Percentiles rank a stretch among this genome's conserved stretches.
These are phyloP conservation scores for Hygrocybe coccinea DNA, from an alignment of 768 basidiomycete species.

Conservation along the genomic window DNA sequence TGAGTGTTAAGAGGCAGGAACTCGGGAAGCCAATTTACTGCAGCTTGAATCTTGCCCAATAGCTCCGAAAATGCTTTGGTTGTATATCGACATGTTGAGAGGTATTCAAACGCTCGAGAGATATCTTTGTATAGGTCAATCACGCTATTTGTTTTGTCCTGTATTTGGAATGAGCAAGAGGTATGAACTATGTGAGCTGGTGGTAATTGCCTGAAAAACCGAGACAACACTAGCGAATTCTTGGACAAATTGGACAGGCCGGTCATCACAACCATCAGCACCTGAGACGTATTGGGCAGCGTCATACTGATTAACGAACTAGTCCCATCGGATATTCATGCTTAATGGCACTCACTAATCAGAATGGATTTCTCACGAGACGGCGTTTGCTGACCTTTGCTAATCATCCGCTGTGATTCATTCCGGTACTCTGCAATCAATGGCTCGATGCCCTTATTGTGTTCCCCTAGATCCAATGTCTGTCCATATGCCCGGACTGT, in stretches of 20 bases:
- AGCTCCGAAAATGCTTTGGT: constrained; percentile 77
- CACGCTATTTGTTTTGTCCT: constrained; percentile 93
- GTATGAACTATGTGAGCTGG: constrained; percentile 1
- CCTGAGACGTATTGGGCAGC: constrained; percentile 66
- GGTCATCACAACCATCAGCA: constrained; percentile 74
- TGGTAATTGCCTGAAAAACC: constrained; percentile 63
- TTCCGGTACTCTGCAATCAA: constrained; percentile 92
- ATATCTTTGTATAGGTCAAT: constrained; percentile 91
- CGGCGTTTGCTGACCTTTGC: constrained; percentile 58
- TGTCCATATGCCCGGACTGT: constrained; percentile 97
- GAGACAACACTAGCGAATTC: constrained; percentile 94
- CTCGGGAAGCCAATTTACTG: constrained; percentile 45
- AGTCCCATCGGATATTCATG: constrained; percentile 95
- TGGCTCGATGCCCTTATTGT: constrained; percentile 88
- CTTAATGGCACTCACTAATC: constrained; percentile 45
- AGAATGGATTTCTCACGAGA: neutral
- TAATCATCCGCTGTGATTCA: constrained; percentile 90
- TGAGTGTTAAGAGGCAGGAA: neutral
- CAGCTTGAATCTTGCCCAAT: constrained; percentile 75
- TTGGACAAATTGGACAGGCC: constrained; percentile 89
- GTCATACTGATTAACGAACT: constrained; percentile 93
- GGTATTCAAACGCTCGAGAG: constrained; percentile 76
- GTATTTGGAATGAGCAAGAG: neutral
- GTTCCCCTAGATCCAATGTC: constrained; percentile 85
- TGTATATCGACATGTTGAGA: constrained; percentile 82